Percentiles rank a stretch among this genome's conserved stretches.
Evolutionary conservation across 805 yeast genomes (phyloP).

Genomic region (Saccharomycopsis javanensis): DNA sequence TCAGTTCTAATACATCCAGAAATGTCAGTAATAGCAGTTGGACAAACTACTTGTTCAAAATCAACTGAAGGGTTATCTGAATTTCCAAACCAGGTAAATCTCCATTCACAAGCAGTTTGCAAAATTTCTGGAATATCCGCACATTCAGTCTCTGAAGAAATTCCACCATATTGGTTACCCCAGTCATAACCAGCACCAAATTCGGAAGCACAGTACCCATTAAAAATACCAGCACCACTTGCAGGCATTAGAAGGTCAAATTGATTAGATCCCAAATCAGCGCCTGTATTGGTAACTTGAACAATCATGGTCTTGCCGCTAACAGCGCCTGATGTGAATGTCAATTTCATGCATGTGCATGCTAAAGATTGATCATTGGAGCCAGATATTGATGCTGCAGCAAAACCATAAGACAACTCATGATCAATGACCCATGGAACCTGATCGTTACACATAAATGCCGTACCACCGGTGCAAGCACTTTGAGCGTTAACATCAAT

Average conservation of each 20-base stretch:
- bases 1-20: conserved; percentile 13
- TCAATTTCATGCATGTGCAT: conserved; percentile 10
- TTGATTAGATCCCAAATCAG: conserved; percentile 2
- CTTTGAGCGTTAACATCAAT: background rate
- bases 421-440: conserved; percentile 9
- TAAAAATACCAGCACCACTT: conserved; percentile 10
- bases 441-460: conserved; percentile 15
- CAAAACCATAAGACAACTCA: conserved; percentile 9
- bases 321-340: conserved; percentile 6
- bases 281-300: conserved; percentile 14
- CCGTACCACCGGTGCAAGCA: conserved; percentile 15
- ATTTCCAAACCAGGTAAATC: conserved; percentile 12
- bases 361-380: conserved; percentile 3
- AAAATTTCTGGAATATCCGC: conserved; percentile 7
- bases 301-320: conserved; percentile 11
- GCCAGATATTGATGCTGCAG: conserved; percentile 8
- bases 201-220: conserved; percentile 3
- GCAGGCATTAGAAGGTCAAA: conserved; percentile 15
- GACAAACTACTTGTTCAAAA: conserved; percentile 15
- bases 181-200: conserved; percentile 8
- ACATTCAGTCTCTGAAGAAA: conserved; percentile 8
- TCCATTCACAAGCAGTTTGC: conserved; percentile 13
- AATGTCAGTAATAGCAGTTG: conserved; percentile 9
- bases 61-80: conserved; percentile 13
- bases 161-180: conserved; percentile 15